Percentiles rank a stretch among this genome's conserved stretches.
phyloP scores from a whole-genome alignment of 2,329 filamentous ascomycete genomes.

The Gaeumannomyces sp. region DNA sequence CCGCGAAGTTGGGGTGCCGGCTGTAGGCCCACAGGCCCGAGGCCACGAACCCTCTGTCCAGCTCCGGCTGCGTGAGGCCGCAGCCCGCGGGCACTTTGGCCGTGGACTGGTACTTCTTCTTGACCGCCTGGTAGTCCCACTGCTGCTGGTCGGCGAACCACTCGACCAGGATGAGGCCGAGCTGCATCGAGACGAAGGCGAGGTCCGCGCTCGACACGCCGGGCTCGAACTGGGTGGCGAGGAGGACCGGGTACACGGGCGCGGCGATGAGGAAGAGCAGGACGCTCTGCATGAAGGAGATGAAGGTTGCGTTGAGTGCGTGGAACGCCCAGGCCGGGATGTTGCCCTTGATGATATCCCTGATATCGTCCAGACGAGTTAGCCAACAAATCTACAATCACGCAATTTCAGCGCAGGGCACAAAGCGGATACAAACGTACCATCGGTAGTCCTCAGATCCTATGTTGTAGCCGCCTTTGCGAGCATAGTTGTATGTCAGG shows the following conservation, averaged over 20 bases:
- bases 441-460: slow-evolving; percentile 96
- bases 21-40: slow-evolving; percentile 81
- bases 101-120: slow-evolving; percentile 65
- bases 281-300: slow-evolving; percentile 74
- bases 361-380: slow-evolving; percentile 21
- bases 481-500: slow-evolving; percentile 94
- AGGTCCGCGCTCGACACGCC: slow-evolving; percentile 39
- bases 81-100: slow-evolving; percentile 58
- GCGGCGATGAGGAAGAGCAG: slow-evolving; percentile 69
- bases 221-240: slow-evolving; percentile 60
- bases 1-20: slow-evolving; percentile 90
- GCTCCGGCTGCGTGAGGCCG: slow-evolving; percentile 59
- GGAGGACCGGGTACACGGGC: slow-evolving; percentile 77
- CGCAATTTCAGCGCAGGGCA: too few relatives aligned
- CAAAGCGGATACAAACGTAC: slow-evolving; percentile 26
- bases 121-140: slow-evolving; percentile 84
- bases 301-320: slow-evolving; percentile 84
- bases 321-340: slow-evolving; percentile 65
- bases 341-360: slow-evolving; percentile 64
- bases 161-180: slow-evolving; percentile 56
- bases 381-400: neutral
- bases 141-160: slow-evolving; percentile 88
- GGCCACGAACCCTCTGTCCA: slow-evolving; percentile 85
- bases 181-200: slow-evolving; percentile 37
- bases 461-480: slow-evolving; percentile 82